Evolutionary conservation across 129 eudicot genomes (phyloP).

Genomic region (Mikania micrantha): DNA sequence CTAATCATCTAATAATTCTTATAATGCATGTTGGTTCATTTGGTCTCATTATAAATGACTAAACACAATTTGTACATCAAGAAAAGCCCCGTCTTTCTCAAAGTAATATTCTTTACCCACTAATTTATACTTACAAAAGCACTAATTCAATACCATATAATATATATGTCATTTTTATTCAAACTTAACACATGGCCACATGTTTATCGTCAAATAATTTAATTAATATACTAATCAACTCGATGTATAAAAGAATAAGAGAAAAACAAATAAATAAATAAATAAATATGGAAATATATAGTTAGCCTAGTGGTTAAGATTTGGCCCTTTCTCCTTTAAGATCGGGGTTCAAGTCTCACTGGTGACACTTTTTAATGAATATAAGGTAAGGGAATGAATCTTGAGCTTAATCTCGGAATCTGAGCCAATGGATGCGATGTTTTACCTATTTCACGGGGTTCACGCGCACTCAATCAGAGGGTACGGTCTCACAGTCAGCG

Average conservation of each 20-base stretch:
- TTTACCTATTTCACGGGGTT: too few relatives aligned
- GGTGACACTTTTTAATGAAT: too few relatives aligned
- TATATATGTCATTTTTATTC: conserved; percentile 15
- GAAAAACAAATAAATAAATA: not conserved
- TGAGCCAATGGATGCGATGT: too few relatives aligned
- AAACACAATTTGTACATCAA: conserved; percentile 23
- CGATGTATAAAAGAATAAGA: not conserved
- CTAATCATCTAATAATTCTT: conserved; percentile 2
- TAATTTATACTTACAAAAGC: conserved; percentile 13
- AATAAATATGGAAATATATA: not conserved
- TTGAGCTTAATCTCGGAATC: too few relatives aligned
- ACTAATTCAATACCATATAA: conserved; percentile 18
- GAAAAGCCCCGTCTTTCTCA: conserved; percentile 24
- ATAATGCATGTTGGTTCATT: conserved; percentile 12
- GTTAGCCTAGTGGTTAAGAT: too few relatives aligned
- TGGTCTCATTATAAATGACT: conserved; percentile 32
- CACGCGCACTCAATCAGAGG: too few relatives aligned
- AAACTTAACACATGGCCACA: not conserved
- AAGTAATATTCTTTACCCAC: conserved; percentile 34
- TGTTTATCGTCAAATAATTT: not conserved
- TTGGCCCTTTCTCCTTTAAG: too few relatives aligned
- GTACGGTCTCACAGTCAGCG: too few relatives aligned
- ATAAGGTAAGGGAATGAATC: too few relatives aligned
- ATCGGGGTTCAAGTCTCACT: too few relatives aligned
- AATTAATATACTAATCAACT: conserved; percentile 1